Percentiles rank a stretch among this genome's conserved stretches.
These are phyloP conservation scores for Sclerotinia sclerotiorum DNA, from an alignment of 2,329 filamentous ascomycete genomes.

Conservation along the genomic window DNA sequence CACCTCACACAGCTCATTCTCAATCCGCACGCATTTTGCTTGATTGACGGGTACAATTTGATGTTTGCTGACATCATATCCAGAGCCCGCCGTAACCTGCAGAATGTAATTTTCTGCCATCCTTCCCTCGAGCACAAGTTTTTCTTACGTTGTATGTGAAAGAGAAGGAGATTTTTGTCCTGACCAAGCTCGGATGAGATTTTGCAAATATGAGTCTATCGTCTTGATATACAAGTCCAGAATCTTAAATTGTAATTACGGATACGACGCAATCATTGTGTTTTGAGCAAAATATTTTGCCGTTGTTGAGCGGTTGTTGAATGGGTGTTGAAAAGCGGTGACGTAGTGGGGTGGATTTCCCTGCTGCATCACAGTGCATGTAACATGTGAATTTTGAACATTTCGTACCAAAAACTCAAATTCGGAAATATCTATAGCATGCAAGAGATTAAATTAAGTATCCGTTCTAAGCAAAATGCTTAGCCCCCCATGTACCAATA, in stretches of 20 bases:
- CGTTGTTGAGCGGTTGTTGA: background rate
- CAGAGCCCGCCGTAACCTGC: constrained; percentile 75
- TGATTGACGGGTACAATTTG: constrained; percentile 74
- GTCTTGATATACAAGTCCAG: background rate
- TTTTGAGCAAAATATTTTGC: constrained; percentile 6
- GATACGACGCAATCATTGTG: background rate
- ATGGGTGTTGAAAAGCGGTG: constrained; percentile 15
- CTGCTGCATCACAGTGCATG: background rate
- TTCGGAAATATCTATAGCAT: background rate
- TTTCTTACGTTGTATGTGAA: background rate
- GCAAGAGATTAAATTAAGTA: background rate
- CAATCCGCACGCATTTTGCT: constrained; percentile 60
- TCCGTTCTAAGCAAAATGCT: background rate
- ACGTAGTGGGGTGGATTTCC: constrained; percentile 19
- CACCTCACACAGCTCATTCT: constrained; percentile 61
- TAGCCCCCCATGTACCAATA: background rate
- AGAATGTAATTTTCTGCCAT: constrained; percentile 76
- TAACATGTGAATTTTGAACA: constrained; percentile 12
- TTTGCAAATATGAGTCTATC: background rate
- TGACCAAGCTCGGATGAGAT: background rate
- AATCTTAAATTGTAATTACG: background rate
- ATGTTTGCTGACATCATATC: constrained; percentile 73
- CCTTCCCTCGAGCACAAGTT: background rate
- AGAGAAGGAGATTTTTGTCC: background rate
- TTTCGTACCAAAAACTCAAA: background rate